Percentiles rank a stretch among this genome's conserved stretches.
phyloP scores from a whole-genome alignment of 176 grass and related monocot species.

The Cenchrus americanus region DNA sequence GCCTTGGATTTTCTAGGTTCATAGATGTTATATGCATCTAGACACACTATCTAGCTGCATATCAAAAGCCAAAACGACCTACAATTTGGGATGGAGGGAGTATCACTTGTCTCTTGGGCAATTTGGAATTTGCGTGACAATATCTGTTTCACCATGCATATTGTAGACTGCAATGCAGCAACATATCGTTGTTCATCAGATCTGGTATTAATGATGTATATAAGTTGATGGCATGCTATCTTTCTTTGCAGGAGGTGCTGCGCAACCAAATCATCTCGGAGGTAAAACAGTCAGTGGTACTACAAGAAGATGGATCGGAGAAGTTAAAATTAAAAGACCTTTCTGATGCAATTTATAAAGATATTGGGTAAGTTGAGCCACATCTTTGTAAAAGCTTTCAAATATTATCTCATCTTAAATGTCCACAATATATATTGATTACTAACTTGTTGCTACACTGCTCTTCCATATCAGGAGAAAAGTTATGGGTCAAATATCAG shows the following conservation, averaged over 20 bases:
- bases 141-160: conserved; percentile 5
- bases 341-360: conserved; percentile 89
- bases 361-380: conserved; percentile 63
- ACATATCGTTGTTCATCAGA: neutral
- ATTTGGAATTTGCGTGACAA: conserved; percentile 3
- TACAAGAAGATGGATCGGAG: conserved; percentile 85
- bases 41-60: too few relatives aligned
- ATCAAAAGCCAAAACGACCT: too few relatives aligned
- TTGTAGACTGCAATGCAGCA: neutral
- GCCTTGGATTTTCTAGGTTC: too few relatives aligned
- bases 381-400: conserved; percentile 28
- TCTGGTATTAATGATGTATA: conserved; percentile 7
- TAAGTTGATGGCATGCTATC: conserved; percentile 39
- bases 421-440: conserved; percentile 1
- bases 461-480: conserved; percentile 55
- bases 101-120: neutral
- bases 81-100: too few relatives aligned
- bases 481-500: conserved; percentile 86
- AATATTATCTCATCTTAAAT: neutral
- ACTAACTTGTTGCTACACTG: neutral
- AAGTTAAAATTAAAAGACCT: conserved; percentile 86
- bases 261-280: conserved; percentile 65
- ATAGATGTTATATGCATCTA: too few relatives aligned
- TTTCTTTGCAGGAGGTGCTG: conserved; percentile 65
- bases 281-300: conserved; percentile 79